Percentiles rank a stretch among this genome's conserved stretches.
phyloP scores from a whole-genome alignment of 176 grass and related monocot genomes.

The bread wheat (Triticum aestivum) region IWGSC_CS_RefSeq_v2.1 NC_057809.1:432861417-432861916 shows the following conservation, averaged over 20 bases:
- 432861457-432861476: background rate
- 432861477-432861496: constrained; percentile 7
- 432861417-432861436: constrained; percentile 10
- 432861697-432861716: background rate
- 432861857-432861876: constrained; percentile 98
- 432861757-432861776: background rate
- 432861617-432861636: constrained; percentile 9
- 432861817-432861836: constrained; percentile 79
- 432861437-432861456: background rate
- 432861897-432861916: constrained; percentile 61
- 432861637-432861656: constrained; percentile 4
- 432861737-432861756: background rate
- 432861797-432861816: constrained; percentile 16
- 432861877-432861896: constrained; percentile 96
- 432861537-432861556: background rate
- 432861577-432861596: constrained; percentile 1
- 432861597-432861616: background rate
- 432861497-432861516: constrained; percentile 17
- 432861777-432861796: constrained; percentile 1
- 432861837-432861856: constrained; percentile 99
- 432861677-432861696: background rate
- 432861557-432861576: background rate
- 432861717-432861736: background rate
- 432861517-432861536: constrained; percentile 17
- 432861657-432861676: background rate